phyloP scores from a whole-genome alignment of 2,329 filamentous ascomycete genomes.

The Alternaria consortialis region DNA sequence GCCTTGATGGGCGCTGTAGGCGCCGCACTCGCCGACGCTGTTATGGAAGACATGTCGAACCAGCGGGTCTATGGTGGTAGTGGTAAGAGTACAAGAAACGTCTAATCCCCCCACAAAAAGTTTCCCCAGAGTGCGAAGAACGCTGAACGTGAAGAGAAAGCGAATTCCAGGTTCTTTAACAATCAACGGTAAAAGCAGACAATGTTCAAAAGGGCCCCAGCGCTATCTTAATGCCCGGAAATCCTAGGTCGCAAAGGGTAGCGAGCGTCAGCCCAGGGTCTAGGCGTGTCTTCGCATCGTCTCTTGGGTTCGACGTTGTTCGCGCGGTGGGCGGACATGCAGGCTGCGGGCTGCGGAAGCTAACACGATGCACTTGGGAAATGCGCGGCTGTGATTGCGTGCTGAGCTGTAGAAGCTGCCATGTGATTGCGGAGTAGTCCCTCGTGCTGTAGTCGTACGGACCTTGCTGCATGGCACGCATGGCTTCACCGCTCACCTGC shows the following conservation, averaged over 20 bases:
- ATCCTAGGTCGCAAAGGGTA: conserved; percentile 4
- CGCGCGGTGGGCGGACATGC: neutral
- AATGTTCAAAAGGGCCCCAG: neutral
- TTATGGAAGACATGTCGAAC: conserved; percentile 38
- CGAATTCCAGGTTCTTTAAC: conserved; percentile 1
- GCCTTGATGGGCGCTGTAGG: conserved; percentile 34
- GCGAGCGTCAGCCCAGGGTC: conserved; percentile 4
- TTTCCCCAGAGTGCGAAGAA: neutral
- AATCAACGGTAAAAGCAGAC: neutral
- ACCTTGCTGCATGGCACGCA: neutral
- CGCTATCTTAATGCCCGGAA: neutral
- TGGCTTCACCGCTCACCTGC: conserved; percentile 1
- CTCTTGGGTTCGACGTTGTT: conserved; percentile 2
- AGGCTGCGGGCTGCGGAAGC: conserved; percentile 2
- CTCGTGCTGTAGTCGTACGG: conserved; percentile 1
- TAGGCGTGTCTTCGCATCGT: conserved; percentile 5
- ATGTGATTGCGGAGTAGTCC: neutral
- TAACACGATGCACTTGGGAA: neutral
- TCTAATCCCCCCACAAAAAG: neutral
- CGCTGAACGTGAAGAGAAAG: neutral
- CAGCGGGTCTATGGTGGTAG: conserved; percentile 1
- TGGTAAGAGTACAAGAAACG: neutral
- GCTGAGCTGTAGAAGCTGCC: neutral
- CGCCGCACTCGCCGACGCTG: conserved; percentile 28
- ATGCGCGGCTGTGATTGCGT: neutral